Evolutionary conservation across 2,329 filamentous ascomycete genomes (phyloP).

Genomic region (Fonsecaea pedrosoi): DNA sequence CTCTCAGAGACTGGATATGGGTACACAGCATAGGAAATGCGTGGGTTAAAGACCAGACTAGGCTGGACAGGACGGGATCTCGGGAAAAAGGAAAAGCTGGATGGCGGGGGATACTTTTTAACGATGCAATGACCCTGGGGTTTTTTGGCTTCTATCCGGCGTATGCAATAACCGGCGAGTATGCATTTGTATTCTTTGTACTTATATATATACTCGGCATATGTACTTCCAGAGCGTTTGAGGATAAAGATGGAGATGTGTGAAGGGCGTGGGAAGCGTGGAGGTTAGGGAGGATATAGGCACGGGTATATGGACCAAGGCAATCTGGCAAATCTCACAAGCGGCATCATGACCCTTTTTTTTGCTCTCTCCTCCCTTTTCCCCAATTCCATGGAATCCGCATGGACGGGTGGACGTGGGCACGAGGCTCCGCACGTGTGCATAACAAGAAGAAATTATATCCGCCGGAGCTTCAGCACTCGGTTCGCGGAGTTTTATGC

Average conservation of each 20-base stretch:
- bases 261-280: not conserved
- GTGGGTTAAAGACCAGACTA: not conserved
- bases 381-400: not conserved
- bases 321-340: not conserved
- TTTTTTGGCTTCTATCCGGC: slow-evolving; percentile 10
- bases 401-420: not conserved
- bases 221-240: not conserved
- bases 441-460: not conserved
- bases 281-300: not conserved
- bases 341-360: not conserved
- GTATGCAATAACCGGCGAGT: slow-evolving; percentile 2
- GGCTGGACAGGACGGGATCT: not conserved
- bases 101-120: not conserved
- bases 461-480: slow-evolving; percentile 1
- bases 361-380: not conserved
- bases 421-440: not conserved
- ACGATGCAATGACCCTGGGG: slow-evolving; percentile 19
- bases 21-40: slow-evolving; percentile 18
- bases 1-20: slow-evolving; percentile 27
- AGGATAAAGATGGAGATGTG: not conserved
- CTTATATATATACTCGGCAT: not conserved
- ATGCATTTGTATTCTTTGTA: slow-evolving; percentile 13
- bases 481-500: slow-evolving; percentile 1
- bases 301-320: not conserved
- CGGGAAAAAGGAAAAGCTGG: slow-evolving; percentile 4